These are phyloP conservation scores for Fusarium sambucinum DNA, from an alignment of 2,329 filamentous ascomycete species.

Conservation along the genomic window DNA sequence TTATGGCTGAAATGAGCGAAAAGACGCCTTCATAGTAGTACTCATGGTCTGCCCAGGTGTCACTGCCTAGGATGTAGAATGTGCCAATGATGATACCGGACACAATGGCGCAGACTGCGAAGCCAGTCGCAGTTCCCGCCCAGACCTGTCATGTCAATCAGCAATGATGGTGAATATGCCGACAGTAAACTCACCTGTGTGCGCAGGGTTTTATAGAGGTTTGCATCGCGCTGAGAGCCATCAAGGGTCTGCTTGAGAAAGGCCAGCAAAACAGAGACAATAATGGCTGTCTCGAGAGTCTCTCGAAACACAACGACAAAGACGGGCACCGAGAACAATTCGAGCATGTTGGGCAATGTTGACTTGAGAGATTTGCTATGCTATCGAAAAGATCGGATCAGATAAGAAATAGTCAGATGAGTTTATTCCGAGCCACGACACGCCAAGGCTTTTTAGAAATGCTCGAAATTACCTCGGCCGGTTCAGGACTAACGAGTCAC, in stretches of 20 bases:
- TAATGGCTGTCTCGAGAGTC: constrained; percentile 83
- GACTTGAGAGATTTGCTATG: constrained; percentile 4
- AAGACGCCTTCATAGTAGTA: constrained; percentile 87
- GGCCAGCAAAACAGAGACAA: constrained; percentile 85
- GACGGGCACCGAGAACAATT: constrained; percentile 82
- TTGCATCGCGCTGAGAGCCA: constrained; percentile 70
- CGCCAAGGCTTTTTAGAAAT: constrained; percentile 17
- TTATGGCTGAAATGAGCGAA: constrained; percentile 78
- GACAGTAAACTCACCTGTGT: constrained; percentile 65
- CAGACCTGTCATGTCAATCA: constrained; percentile 62
- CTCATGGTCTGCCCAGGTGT: constrained; percentile 78
- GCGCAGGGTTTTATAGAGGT: constrained; percentile 74
- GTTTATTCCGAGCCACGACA: constrained; percentile 21
- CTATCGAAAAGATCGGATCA: constrained; percentile 38
- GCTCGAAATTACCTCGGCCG: constrained; percentile 36
- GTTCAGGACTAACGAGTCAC: constrained; percentile 33
- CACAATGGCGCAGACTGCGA: constrained; percentile 71
- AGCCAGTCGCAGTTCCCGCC: constrained; percentile 59
- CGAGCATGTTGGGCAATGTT: constrained; percentile 60
- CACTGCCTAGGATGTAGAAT: constrained; percentile 75
- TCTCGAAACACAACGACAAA: constrained; percentile 95
- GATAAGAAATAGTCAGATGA: constrained; percentile 17
- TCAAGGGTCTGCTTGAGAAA: constrained; percentile 85
- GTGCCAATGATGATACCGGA: constrained; percentile 77
- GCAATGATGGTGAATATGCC: neutral